Evolutionary conservation across 2,329 filamentous ascomycete genomes (phyloP).

Genomic region (Grosmannia penicillata): DNA sequence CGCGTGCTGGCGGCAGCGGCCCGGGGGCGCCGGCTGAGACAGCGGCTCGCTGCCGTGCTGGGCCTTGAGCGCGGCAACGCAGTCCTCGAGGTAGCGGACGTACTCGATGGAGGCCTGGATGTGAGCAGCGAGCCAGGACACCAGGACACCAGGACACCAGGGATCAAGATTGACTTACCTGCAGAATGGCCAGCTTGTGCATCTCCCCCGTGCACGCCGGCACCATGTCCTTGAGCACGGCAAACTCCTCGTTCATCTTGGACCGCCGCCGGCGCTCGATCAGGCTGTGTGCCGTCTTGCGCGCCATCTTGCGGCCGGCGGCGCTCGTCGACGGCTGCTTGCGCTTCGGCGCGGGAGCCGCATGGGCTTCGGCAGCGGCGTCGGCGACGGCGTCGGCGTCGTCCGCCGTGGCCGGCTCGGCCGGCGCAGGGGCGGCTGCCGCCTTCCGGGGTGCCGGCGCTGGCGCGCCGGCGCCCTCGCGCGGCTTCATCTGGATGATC

Average conservation of each 20-base stretch:
- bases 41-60: constrained; percentile 24
- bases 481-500: constrained; percentile 95
- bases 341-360: no score
- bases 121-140: neutral
- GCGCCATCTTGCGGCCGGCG: constrained; percentile 83
- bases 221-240: constrained; percentile 84
- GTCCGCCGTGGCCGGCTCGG: neutral
- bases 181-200: constrained; percentile 92
- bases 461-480: constrained; percentile 15
- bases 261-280: constrained; percentile 81
- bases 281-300: constrained; percentile 90
- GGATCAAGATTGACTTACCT: constrained; percentile 40
- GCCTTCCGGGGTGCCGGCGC: no score
- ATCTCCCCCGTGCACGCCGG: constrained; percentile 93
- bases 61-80: constrained; percentile 64
- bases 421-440: constrained; percentile 4
- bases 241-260: constrained; percentile 99
- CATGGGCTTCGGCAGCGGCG: no score
- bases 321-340: constrained; percentile 68
- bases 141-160: neutral
- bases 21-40: no score
- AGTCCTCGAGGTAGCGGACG: constrained; percentile 83
- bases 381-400: no score
- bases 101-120: constrained; percentile 90
- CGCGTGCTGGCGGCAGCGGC: no score